phyloP scores from a whole-genome alignment of 1,284 basidiomycete genomes.

The Ustilago loliicola region DNA sequence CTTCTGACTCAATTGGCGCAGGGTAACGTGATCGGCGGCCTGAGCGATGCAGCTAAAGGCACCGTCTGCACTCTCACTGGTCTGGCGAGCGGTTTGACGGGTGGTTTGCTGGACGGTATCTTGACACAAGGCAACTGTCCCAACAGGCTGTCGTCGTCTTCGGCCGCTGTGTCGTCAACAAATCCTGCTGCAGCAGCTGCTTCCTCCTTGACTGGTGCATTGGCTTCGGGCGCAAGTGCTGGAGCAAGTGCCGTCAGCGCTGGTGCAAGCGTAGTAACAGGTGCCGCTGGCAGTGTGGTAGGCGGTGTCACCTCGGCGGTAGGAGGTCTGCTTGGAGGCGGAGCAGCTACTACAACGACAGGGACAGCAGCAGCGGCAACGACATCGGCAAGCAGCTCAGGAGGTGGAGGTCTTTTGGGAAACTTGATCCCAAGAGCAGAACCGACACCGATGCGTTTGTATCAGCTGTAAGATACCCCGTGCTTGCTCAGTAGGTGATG shows the following conservation, averaged over 20 bases:
- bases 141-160: slow-evolving; percentile 19
- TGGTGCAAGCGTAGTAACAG: neutral
- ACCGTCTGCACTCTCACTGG: slow-evolving; percentile 22
- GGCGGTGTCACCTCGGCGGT: neutral
- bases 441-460: neutral
- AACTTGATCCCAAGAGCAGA: neutral
- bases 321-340: neutral
- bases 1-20: slow-evolving; percentile 13
- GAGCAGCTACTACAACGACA: neutral
- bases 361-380: neutral
- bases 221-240: neutral
- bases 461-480: slow-evolving; percentile 7
- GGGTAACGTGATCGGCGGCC: slow-evolving; percentile 29
- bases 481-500: slow-evolving; percentile 3
- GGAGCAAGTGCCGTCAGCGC: slow-evolving; percentile 2
- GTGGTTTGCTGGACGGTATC: slow-evolving; percentile 23
- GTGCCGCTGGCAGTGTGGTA: neutral
- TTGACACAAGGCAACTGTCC: slow-evolving; percentile 31
- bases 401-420: slow-evolving; percentile 6
- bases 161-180: slow-evolving; percentile 10
- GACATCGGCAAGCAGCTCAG: neutral
- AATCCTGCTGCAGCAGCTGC: slow-evolving; percentile 11
- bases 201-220: neutral
- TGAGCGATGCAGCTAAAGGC: slow-evolving; percentile 16
- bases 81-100: slow-evolving; percentile 9